Conservation (phyloP, 176 grass and related monocot genomes). For the Oryza officinalis region DNA sequence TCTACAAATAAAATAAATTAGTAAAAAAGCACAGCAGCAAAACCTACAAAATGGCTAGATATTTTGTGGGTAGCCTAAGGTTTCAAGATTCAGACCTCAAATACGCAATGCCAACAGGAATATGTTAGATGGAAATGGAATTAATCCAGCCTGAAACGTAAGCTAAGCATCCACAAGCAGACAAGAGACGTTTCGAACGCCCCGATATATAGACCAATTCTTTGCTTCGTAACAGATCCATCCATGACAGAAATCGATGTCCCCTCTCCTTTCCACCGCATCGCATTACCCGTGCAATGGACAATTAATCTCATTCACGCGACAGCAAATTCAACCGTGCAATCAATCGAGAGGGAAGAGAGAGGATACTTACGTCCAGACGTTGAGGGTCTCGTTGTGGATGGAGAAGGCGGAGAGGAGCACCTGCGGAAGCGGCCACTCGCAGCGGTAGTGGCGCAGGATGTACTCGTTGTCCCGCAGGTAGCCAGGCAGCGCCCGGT, state of each 20-base stretch:
- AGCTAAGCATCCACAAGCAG: not conserved
- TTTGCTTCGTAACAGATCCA: not conserved
- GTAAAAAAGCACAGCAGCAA: not conserved
- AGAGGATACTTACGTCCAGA: conserved; percentile 70
- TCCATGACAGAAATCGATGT: not conserved
- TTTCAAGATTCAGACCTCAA: not conserved
- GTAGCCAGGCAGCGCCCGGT: conserved; percentile 69
- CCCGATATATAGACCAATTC: not conserved
- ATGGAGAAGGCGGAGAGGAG: conserved; percentile 84
- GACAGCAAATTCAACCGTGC: conserved; percentile 9
- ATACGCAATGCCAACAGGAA: not conserved
- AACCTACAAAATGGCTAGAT: not conserved
- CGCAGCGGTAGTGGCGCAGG: conserved; percentile 71
- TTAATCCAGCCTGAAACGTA: not conserved
- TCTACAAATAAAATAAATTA: not conserved
- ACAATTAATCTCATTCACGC: not conserved
- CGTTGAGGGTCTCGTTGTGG: conserved; percentile 97
- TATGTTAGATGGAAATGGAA: not conserved
- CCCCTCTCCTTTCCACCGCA: not conserved
- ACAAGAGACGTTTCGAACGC: not conserved
- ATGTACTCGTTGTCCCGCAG: conserved; percentile 96
- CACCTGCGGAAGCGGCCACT: conserved; percentile 87
- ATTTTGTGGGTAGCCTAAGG: not conserved
- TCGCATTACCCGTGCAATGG: not conserved
- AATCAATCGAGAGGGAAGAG: not conserved